Evolutionary conservation across 2,329 filamentous ascomycete species (phyloP), one percentile per base, ranked within the genome.

Genomic region (Hypomyces rosellus): DNA sequence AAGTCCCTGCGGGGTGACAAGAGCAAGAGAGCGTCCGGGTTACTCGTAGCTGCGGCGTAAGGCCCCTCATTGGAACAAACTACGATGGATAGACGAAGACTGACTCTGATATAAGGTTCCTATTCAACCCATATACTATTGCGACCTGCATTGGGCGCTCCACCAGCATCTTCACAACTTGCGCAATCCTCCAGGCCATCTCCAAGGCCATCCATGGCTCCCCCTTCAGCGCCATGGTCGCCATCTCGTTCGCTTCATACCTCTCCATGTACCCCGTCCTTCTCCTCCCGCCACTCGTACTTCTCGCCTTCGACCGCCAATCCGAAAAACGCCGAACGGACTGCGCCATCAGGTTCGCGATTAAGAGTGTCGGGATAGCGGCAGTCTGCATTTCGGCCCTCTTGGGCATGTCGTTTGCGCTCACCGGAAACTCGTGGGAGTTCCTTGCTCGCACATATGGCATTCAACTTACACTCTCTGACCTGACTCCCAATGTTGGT

Each of bases 41-140:
- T 84, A 50, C 80, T 86, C 3, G 80, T 96, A 57, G 89, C 87
- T 47, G 89, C 91, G 55, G 82, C 86, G 85, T 93, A 79, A 62
- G 79, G 38, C 12, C 34, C 18, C 30, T 34, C 14, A n/a, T 38
- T 15, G 16, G 14, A 15, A 20, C 11, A 3, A 3, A 11, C 20
- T 13, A 11, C 5, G 9, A 13, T 34, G 15, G 14, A 25, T 34
- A 4, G 48, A 63, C 41, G 42, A 30, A 8, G 25, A 30, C 34
- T 45, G n/a, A 40, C 3, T 8, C n/a, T 30, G 9, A 9, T 11
- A 30, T 48, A 20, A 93, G 89, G 57, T 97, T 89, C 65, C 80
- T 99, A 3, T 92, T 97, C 72, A 97, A 95, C 65, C 93, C 93
- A 0, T 95, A 96, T 65, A 95, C 91, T 1, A 82, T 99, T 54